Conservation (phyloP, 2,329 filamentous ascomycete genomes). For the Xylariaceae sp. region DNA sequence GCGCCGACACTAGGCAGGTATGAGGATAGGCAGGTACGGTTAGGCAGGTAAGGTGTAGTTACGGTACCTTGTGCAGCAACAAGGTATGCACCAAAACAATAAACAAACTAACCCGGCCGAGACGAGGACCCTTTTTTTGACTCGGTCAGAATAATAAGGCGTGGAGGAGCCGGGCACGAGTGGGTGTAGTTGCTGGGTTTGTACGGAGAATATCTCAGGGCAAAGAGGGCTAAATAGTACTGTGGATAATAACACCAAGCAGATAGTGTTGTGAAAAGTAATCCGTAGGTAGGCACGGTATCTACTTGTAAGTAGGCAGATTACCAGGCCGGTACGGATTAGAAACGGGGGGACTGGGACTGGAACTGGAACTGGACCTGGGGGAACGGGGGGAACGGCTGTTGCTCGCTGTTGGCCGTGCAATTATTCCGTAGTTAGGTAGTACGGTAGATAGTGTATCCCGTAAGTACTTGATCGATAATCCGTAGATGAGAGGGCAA, state of each 20-base stretch:
- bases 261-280: neutral
- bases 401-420: neutral
- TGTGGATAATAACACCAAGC: neutral
- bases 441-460: too few relatives aligned
- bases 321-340: too few relatives aligned
- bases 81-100: conserved; percentile 1
- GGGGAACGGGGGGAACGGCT: neutral
- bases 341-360: too few relatives aligned
- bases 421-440: too few relatives aligned
- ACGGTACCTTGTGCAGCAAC: neutral
- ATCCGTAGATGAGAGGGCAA: conserved; percentile 10
- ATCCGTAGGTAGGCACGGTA: too few relatives aligned
- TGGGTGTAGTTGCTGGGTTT: neutral
- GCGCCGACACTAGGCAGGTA: conserved; percentile 21
- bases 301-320: too few relatives aligned
- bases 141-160: neutral
- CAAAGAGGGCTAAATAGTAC: neutral
- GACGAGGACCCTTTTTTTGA: neutral
- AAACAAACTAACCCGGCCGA: neutral
- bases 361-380: neutral
- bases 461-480: too few relatives aligned
- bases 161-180: neutral
- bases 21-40: conserved; percentile 15
- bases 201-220: too few relatives aligned
- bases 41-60: conserved; percentile 8